Conservation (phyloP, 768 basidiomycete genomes). For the Lactifluus hygrophoroides region DNA sequence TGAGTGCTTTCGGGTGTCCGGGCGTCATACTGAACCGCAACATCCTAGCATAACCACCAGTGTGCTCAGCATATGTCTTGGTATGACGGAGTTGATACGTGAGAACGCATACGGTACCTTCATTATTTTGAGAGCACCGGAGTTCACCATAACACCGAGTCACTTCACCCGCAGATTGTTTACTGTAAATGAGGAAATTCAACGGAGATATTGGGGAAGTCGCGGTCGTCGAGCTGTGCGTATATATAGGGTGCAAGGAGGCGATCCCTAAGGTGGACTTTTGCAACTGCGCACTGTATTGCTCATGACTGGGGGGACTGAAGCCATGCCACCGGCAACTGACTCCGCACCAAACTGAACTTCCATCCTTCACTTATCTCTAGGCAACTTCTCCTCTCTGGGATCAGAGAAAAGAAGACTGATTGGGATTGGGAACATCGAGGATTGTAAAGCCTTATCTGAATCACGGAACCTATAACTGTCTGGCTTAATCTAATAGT, state of each 20-base stretch:
- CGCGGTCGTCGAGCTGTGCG: not conserved
- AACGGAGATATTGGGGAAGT: not conserved
- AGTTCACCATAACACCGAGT: not conserved
- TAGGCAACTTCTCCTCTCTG: not conserved
- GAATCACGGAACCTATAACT: not conserved
- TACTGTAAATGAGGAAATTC: not conserved
- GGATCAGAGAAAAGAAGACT: not conserved
- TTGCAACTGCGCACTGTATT: not conserved
- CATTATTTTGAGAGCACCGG: not conserved
- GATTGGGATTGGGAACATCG: too few species aligned
- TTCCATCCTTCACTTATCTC: not conserved
- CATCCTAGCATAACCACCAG: not conserved
- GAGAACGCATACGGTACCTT: not conserved
- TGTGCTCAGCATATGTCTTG: not conserved
- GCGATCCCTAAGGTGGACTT: not conserved
- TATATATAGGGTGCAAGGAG: not conserved
- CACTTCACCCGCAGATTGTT: not conserved
- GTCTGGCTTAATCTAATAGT: too few species aligned
- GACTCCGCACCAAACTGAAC: not conserved
- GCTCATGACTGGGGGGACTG: not conserved
- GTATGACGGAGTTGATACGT: not conserved
- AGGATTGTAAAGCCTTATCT: too few species aligned
- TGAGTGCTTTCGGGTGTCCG: not conserved
- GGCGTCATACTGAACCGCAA: conserved; percentile 3
- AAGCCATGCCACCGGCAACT: not conserved